Base-by-base conservation (phyloP, 192 early-diverging fungal genomes). In the Spizellomyces sp. region DNA sequence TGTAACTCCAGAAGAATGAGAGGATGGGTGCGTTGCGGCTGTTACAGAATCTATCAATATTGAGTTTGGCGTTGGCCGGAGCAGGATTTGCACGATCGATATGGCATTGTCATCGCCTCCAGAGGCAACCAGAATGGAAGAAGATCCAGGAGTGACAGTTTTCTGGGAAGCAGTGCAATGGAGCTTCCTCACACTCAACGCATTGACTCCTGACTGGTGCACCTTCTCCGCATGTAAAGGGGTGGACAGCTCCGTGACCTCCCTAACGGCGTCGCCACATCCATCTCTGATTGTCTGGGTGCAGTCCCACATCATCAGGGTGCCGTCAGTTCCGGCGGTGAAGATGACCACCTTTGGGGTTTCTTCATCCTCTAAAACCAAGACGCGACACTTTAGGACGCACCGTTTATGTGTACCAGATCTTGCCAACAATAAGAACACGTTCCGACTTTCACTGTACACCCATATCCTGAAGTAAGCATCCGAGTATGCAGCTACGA, bases 141-240 rank as follows among this genome's bases (percentile, higher is more conserved):
- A 43, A 1, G 8, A 46, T 41, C 21, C 19, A 60, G 8, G 56
- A 41, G 73, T 68, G 27, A 36, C 0, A 3, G 27, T 36, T 36
- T 36, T 36, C 27, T 36, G 27, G 27, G 27, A 36, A 36, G 27
- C 27, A 36, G 27, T 36, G 27, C 27, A 3, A 36, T 58, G 60
- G 66, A 14, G 48, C 15, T 69, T 22, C 19, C 64, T 45, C 2
- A 86, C 80, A 57, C 82, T 78, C 46, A 95, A 46, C 8, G 84
- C 80, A 69, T 95, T 94, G n/a, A 95, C 84, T 14, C 93, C 93
- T 7, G 90, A 92, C 79, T 89, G 89, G 21, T 91, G 90, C 36
- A 52, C 22, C 54, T 69, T 57, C 10, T 74, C 75, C 21, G 70
- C 61, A 52, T 73, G 61, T 1, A 77, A 58, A 0, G 87, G 84